phyloP scores from a whole-genome alignment of 805 yeast genomes.

The Candida sakaeoensis region DNA sequence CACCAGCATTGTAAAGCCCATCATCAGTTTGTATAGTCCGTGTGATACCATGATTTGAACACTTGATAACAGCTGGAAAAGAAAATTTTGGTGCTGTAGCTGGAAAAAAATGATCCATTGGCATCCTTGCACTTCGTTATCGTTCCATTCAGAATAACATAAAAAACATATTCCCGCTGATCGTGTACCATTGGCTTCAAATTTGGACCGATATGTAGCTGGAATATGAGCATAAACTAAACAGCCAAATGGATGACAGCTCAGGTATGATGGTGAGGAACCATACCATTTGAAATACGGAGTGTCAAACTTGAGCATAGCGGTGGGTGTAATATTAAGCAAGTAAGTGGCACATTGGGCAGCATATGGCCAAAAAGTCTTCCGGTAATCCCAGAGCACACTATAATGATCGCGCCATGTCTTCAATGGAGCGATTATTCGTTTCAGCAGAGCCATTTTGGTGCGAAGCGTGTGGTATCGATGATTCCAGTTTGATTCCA shows the following conservation, averaged over 20 bases:
- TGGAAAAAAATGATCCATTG: no score
- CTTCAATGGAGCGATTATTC: slow-evolving; percentile 2
- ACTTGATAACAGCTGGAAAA: no score
- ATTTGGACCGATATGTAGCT: background rate
- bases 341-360: background rate
- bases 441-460: slow-evolving; percentile 5
- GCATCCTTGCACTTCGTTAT: no score
- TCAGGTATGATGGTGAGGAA: background rate
- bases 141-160: no score
- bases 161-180: no score
- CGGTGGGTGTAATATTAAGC: background rate
- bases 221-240: background rate
- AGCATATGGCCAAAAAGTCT: slow-evolving; percentile 1
- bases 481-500: slow-evolving; percentile 3
- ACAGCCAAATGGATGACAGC: background rate
- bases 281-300: background rate
- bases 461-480: background rate
- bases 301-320: background rate
- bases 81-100: no score
- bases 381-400: background rate
- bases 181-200: background rate
- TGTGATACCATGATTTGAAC: no score
- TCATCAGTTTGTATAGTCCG: no score
- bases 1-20: no score
- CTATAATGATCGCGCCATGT: background rate